phyloP scores from a whole-genome alignment of 2,329 filamentous ascomycete species.

The Didymella pomorum region DNA sequence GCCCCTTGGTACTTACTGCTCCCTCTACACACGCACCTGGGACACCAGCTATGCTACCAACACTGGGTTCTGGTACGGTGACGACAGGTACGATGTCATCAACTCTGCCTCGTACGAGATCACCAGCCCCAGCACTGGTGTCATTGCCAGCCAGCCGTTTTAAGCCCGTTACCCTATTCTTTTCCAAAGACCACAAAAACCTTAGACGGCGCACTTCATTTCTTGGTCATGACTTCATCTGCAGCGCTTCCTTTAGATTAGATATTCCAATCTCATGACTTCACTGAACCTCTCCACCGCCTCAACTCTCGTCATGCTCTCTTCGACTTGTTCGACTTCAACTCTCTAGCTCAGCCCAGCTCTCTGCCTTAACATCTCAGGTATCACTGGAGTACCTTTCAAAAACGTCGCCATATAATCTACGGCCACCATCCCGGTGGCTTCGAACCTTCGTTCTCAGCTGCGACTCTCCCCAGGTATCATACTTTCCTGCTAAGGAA shows the following conservation, averaged over 20 bases:
- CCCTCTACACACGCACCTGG: slow-evolving; percentile 3
- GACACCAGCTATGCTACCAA: neutral
- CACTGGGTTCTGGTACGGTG: slow-evolving; percentile 1
- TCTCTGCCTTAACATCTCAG: neutral
- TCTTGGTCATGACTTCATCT: neutral
- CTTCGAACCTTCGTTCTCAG: neutral
- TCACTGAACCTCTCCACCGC: neutral
- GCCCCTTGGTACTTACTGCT: slow-evolving; percentile 5
- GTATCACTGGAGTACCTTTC: neutral
- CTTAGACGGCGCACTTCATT: neutral
- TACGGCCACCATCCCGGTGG: neutral
- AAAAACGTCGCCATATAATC: neutral
- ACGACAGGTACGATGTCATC: neutral
- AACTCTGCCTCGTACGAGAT: neutral
- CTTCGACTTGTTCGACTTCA: neutral
- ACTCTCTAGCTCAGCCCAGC: neutral
- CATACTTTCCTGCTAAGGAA: neutral
- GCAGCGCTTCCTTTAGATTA: neutral
- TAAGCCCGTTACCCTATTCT: neutral
- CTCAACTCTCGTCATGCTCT: neutral
- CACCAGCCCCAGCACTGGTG: neutral
- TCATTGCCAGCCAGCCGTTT: neutral
- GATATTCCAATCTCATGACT: neutral
- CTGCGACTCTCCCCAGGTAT: neutral
- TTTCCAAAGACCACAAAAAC: neutral